Evolutionary conservation across 768 basidiomycete species (phyloP).

Genomic region (Lactarius pseudohatsudake): DNA sequence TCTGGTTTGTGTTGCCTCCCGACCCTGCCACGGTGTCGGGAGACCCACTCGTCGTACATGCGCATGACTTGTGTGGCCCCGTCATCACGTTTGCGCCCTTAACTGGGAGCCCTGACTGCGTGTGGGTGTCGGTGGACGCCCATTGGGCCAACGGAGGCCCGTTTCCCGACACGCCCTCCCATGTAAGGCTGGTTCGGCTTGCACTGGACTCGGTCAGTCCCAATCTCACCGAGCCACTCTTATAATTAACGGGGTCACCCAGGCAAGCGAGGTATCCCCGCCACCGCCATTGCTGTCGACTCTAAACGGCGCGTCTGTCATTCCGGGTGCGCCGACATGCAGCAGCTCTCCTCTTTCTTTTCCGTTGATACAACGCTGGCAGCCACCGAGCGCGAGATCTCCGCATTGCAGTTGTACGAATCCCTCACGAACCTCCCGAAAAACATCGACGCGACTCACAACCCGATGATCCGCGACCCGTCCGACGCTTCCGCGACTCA

Average conservation of each 20-base stretch:
- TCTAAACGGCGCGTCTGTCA: conserved; percentile 46
- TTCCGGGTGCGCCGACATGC: conserved; percentile 45
- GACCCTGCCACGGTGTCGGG: conserved; percentile 7
- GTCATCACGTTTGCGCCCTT: conserved; percentile 55
- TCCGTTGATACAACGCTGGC: conserved; percentile 6
- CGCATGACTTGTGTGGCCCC: conserved; percentile 55
- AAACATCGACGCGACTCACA: conserved; percentile 46
- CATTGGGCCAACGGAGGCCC: conserved; percentile 35
- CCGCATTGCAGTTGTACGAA: conserved; percentile 59
- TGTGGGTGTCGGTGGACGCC: conserved; percentile 54
- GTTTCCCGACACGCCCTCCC: conserved; percentile 6
- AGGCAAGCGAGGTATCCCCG: conserved; percentile 41
- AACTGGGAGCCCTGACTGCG: conserved; percentile 34
- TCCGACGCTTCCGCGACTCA: conserved; percentile 24
- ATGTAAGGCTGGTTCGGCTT: conserved; percentile 14
- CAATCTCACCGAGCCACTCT: background rate
- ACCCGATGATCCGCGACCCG: conserved; percentile 40
- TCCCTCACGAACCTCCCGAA: conserved; percentile 62
- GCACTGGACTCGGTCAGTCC: conserved; percentile 42
- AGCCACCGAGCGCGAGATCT: conserved; percentile 53
- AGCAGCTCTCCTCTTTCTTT: background rate
- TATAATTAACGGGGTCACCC: conserved; percentile 9
- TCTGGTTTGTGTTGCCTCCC: conserved; percentile 42
- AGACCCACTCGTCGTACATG: conserved; percentile 23
- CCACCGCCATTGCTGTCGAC: conserved; percentile 40